A percentile compares a stretch with the other conserved stretches of the same genome.
These are phyloP conservation scores for Globisporangium apiculatum DNA, from an alignment of 352 stramenopile species.

Conservation along the genomic window DNA sequence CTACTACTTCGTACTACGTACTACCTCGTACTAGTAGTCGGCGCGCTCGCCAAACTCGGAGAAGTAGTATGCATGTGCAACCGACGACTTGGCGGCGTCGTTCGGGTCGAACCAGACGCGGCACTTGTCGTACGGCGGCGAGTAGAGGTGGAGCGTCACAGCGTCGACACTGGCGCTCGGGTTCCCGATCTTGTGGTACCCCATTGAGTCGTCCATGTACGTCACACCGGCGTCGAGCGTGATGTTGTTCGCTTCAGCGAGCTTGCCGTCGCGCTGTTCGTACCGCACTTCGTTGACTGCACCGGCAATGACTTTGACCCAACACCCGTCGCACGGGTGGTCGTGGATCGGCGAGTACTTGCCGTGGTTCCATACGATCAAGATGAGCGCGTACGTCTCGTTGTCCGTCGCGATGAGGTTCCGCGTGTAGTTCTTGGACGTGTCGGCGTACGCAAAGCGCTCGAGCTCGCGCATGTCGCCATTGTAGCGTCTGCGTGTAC, in stretches of 20 bases:
- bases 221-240: constrained; percentile 24
- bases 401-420: constrained; percentile 89
- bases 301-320: constrained; percentile 67
- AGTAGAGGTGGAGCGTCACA: constrained; percentile 82
- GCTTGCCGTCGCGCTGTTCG: constrained; percentile 15
- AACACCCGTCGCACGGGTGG: constrained; percentile 85
- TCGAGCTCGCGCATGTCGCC: constrained; percentile 40
- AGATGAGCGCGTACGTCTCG: constrained; percentile 87
- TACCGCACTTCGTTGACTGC: constrained; percentile 70
- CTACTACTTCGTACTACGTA: not conserved
- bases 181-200: constrained; percentile 82
- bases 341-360: constrained; percentile 82
- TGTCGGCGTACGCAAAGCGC: constrained; percentile 65
- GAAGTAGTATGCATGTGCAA: constrained; percentile 69
- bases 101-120: constrained; percentile 67
- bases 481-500: constrained; percentile 22
- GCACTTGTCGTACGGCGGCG: constrained; percentile 72
- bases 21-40: constrained; percentile 21
- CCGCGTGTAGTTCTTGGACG: constrained; percentile 82
- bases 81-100: constrained; percentile 44
- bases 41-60: constrained; percentile 61
- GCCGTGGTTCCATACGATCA: constrained; percentile 89
- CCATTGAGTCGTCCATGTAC: constrained; percentile 70
- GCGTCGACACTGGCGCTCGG: constrained; percentile 30
- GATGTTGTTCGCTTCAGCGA: constrained; percentile 23